Evolutionary conservation across 1,284 basidiomycete genomes (phyloP).

Genomic region (Cryptococcus sp.): DNA sequence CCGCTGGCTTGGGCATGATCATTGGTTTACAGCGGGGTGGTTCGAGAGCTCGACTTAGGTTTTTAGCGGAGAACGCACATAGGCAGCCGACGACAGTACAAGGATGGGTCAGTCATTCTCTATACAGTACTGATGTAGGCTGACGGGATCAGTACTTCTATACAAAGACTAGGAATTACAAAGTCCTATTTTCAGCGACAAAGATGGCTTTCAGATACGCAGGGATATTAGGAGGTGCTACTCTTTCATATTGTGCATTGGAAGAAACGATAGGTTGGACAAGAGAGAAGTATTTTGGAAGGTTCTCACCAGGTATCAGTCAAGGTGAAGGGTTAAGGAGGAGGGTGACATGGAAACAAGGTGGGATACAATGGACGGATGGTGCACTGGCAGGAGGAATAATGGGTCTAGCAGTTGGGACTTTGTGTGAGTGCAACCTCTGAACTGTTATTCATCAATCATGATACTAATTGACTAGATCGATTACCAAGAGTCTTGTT

Average conservation of each 20-base stretch:
- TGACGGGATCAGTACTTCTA: conserved; percentile 41
- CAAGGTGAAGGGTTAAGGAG: conserved; percentile 7
- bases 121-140: neutral
- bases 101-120: conserved; percentile 40
- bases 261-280: conserved; percentile 38
- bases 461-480: conserved; percentile 16
- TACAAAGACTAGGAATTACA: conserved; percentile 47
- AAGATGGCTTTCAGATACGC: conserved; percentile 35
- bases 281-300: conserved; percentile 23
- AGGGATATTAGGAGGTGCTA: conserved; percentile 30
- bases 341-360: conserved; percentile 30
- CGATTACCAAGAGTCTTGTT: conserved; percentile 37
- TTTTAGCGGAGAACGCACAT: conserved; percentile 48
- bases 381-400: conserved; percentile 37
- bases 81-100: conserved; percentile 43
- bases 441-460: neutral
- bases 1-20: conserved; percentile 34
- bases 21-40: conserved; percentile 43
- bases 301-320: neutral
- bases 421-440: conserved; percentile 30
- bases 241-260: conserved; percentile 27
- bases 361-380: conserved; percentile 34
- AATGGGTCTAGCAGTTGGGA: conserved; percentile 28
- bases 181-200: conserved; percentile 34
- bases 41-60: conserved; percentile 34